phyloP scores from a whole-genome alignment of 116 monocot genomes.

The Papilionanthe hybrid region DNA sequence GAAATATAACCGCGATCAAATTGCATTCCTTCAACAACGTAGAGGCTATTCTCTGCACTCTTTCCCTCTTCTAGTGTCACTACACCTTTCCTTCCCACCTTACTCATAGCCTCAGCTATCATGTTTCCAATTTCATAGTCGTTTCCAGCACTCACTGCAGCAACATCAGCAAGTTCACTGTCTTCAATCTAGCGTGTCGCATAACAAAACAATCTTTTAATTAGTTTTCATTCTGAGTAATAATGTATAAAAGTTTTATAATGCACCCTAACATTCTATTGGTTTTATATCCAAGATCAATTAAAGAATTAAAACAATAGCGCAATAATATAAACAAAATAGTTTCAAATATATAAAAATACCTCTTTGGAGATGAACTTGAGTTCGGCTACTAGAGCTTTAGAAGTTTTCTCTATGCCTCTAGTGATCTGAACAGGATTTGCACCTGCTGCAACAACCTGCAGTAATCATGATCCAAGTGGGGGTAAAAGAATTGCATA shows the following conservation, averaged over 20 bases:
- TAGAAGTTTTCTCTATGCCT: constrained; percentile 62
- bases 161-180: constrained; percentile 85
- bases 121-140: constrained; percentile 77
- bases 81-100: constrained; percentile 81
- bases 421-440: constrained; percentile 66
- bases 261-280: not conserved
- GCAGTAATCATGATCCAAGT: constrained; percentile 9
- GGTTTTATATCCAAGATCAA: not conserved
- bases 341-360: not conserved
- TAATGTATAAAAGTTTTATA: not conserved
- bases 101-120: constrained; percentile 92
- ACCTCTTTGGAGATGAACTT: constrained; percentile 49
- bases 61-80: constrained; percentile 91
- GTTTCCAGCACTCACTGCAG: constrained; percentile 84
- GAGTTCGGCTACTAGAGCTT: constrained; percentile 49
- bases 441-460: constrained; percentile 70
- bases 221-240: not conserved
- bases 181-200: constrained; percentile 64
- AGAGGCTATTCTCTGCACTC: constrained; percentile 72
- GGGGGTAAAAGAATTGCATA: not conserved
- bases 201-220: not conserved
- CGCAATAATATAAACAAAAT: not conserved
- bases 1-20: constrained; percentile 95
- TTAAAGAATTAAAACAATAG: not conserved
- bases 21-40: constrained; percentile 91